phyloP scores from a whole-genome alignment of 495 filamentous ascomycete genomes.

The Talaromyces nanjingensis region DNA sequence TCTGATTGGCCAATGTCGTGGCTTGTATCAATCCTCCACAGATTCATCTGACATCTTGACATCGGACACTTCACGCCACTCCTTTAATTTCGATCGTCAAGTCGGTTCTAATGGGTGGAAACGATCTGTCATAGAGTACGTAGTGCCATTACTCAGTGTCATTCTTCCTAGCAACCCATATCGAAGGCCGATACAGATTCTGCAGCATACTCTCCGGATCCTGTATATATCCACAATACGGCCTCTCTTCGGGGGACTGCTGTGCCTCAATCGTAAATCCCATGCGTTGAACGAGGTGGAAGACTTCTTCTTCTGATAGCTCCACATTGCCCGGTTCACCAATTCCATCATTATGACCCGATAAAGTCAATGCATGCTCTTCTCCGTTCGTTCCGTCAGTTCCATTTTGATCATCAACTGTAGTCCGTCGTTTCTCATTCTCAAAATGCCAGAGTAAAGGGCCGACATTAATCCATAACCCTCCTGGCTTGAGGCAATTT shows the following conservation, averaged over 20 bases:
- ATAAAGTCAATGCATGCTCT: conserved; percentile 14
- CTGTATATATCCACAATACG: conserved; percentile 72
- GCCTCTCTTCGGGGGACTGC: conserved; percentile 35
- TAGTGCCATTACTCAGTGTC: background rate
- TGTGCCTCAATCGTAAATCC: conserved; percentile 66
- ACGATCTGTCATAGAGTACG: no score
- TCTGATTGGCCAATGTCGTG: background rate
- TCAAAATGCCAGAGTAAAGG: conserved; percentile 86
- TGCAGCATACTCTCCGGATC: conserved; percentile 78
- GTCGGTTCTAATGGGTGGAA: no score
- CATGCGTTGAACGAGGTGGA: conserved; percentile 62
- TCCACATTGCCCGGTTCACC: conserved; percentile 81
- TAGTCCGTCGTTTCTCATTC: conserved; percentile 31
- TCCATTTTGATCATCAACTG: conserved; percentile 9
- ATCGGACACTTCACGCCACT: background rate
- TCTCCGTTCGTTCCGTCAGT: background rate
- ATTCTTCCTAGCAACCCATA: conserved; percentile 79
- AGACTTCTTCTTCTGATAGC: conserved; percentile 78
- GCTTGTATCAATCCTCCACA: background rate
- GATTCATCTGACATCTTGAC: background rate
- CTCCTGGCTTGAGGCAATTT: conserved; percentile 69
- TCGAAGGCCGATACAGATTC: conserved; percentile 66
- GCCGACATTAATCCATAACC: conserved; percentile 83
- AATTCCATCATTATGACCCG: conserved; percentile 37
- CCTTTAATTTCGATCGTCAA: background rate